Evolutionary conservation across 176 grass and related monocot species (phyloP).

Genomic region (Bonia amplexicaulis): DNA sequence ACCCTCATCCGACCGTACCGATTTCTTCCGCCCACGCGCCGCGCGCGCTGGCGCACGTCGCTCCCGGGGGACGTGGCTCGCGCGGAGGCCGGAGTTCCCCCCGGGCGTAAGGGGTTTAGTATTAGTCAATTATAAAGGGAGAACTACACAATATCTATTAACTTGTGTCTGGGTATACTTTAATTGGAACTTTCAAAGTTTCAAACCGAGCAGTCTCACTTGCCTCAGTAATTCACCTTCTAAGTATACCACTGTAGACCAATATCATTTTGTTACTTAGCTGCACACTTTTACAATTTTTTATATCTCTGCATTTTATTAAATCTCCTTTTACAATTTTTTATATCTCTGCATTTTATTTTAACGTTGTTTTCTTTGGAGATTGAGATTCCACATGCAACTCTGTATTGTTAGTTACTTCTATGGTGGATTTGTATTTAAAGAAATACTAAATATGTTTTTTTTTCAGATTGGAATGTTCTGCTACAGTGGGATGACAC

Average conservation of each 20-base stretch:
- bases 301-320: neutral
- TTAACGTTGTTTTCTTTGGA: neutral
- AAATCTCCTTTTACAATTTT: neutral
- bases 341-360: neutral
- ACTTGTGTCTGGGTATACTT: neutral
- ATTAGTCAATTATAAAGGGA: neutral
- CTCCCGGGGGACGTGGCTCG: too few species aligned
- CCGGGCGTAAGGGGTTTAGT: too few species aligned
- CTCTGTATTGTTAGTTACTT: neutral
- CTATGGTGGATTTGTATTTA: neutral
- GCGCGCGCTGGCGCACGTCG: too few species aligned
- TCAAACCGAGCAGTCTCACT: neutral
- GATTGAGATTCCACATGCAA: neutral
- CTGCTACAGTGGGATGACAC: conserved; percentile 95
- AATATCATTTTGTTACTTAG: neutral
- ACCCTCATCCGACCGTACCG: too few species aligned
- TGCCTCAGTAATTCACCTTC: neutral
- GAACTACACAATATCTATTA: neutral
- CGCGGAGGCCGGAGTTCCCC: too few species aligned
- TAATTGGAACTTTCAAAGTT: neutral
- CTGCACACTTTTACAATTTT: neutral
- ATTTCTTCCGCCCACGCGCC: too few species aligned
- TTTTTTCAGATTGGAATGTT: conserved; percentile 89
- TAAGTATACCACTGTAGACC: neutral
- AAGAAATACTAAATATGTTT: neutral